Base-by-base conservation (phyloP, 257 asterid genomes). In the Lithospermum erythrorhizon region DNA sequence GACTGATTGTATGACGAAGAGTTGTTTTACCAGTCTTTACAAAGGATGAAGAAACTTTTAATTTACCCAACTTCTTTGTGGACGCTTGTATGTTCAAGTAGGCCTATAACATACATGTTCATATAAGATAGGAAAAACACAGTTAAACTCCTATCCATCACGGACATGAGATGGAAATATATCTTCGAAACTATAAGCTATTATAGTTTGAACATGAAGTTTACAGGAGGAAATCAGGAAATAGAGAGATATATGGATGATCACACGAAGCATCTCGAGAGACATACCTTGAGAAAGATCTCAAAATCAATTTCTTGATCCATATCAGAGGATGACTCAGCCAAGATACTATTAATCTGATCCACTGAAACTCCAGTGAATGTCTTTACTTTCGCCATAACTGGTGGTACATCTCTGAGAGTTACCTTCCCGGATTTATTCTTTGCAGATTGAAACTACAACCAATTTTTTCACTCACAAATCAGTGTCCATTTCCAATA, bases 1-100 rank as follows among this genome's bases (percentile, higher is more conserved):
- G 88, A 68, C 95, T 91, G 69, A 91, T 88, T 57, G 86, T 81
- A 68, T 91, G 98, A 11, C 89, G 96, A 61, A 81, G 87, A 17
- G 96, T 91, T 22, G 98, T 91, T 37, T 95, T 84, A 27, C 88
- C 61, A 37, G 87, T 75, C 66, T 88, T 88, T n/a, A 91, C 82
- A 74, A 91, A 88, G n/a, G 98, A 91, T 14, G 95, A 60, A 0
- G 84, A 76, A 53, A 67, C 68, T 74, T 75, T 79, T 37, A 81
- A 66, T 64, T 60, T 78, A 29, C 94, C 95, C 75, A 45, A 45
- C 73, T 82, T 87, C 4, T 75, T 69, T 5, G 77, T 71, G 58
- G 90, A 84, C 61, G 81, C 84, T 81, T 83, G 95, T 55, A 87
- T 68, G 74, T 83, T 79, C 79, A 87, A 68, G 70, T 73, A 87